Conservation (phyloP, 2,329 filamentous ascomycete genomes). For the Cordyceps farinosa region DNA sequence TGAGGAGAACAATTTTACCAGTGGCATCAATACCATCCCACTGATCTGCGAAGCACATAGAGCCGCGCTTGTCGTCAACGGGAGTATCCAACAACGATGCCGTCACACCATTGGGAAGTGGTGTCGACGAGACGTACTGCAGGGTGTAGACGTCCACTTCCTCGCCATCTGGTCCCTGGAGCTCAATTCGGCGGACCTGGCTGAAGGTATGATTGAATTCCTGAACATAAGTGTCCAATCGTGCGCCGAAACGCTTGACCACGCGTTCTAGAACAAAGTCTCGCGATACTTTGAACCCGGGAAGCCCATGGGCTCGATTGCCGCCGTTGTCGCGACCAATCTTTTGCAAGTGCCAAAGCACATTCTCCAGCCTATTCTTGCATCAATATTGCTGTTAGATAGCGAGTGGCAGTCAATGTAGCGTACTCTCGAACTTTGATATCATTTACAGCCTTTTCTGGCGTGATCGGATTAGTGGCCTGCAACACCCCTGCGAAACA, state of each 20-base stretch:
- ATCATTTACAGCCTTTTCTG: constrained; percentile 35
- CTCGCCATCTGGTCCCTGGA: constrained; percentile 34
- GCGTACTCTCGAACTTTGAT: constrained; percentile 33
- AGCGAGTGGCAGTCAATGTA: not conserved
- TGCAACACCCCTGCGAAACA: not conserved
- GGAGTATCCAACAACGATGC: constrained; percentile 34
- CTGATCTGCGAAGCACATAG: constrained; percentile 38
- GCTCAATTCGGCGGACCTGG: constrained; percentile 39
- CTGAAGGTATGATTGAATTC: constrained; percentile 45
- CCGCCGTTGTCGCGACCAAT: constrained; percentile 55
- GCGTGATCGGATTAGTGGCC: constrained; percentile 21
- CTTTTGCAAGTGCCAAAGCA: constrained; percentile 51
- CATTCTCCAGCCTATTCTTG: constrained; percentile 45
- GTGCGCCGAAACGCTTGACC: constrained; percentile 35
- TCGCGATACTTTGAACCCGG: constrained; percentile 55
- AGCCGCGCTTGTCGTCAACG: constrained; percentile 35
- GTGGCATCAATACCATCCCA: constrained; percentile 40
- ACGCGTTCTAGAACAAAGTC: constrained; percentile 53
- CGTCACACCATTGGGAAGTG: constrained; percentile 33
- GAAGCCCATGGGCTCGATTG: constrained; percentile 57
- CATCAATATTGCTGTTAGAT: not conserved
- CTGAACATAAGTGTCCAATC: constrained; percentile 44
- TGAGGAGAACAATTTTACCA: constrained; percentile 43
- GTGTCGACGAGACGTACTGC: constrained; percentile 46
- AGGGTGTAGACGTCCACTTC: constrained; percentile 42